Base-by-base conservation (phyloP, 768 basidiomycete species). In the Serendipita sp. region DNA sequence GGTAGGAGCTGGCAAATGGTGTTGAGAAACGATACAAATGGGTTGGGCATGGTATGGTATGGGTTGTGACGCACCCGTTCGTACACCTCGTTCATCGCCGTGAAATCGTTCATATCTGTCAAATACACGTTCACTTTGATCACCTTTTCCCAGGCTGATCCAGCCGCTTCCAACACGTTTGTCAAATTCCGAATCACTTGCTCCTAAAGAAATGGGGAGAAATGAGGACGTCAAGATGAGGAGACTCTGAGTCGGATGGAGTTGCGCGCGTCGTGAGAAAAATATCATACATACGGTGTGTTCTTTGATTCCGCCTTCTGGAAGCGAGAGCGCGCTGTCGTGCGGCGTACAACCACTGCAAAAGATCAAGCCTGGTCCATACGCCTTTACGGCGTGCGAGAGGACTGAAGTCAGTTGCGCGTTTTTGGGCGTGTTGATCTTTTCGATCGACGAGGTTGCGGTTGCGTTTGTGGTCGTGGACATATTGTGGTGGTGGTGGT, bases 341-440 rank as follows among this genome's bases (percentile, higher is more conserved):
- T 77, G 75, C 0, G 83, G 83, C 3, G 77, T 78, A 69, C 82
- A 81, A 3, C 82, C 83, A 64, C 81, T 83, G 42, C 83, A 72
- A 69, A 83, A 84, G 64, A 83, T 78, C 53, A 84, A 69, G 3
- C 82, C 81, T 1, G 79, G 77, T 13, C 78, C 74, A 28, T 22
- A 53, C 61, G 64, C 65, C 64, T 34, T 65, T 64, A 64, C 66
- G 63, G 73, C 77, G 69, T 65, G 53, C 76, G 78, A 80, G 28
- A 82, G 76, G 66, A 83, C 79, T 64, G 78, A 77, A 22, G 74
- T 68, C 68, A 76, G 73, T 20, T 70, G 64, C 3, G 75, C 70
- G 67, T 78, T 77, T 62, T 81, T 76, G 22, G 70, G 61, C 2
- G 77, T 74, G 71, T 84, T 81, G 66, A 84, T 77, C 69, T 78